Evolutionary conservation across 306 rosid genomes (phyloP).

Genomic region (Cucumis cinereus): DNA sequence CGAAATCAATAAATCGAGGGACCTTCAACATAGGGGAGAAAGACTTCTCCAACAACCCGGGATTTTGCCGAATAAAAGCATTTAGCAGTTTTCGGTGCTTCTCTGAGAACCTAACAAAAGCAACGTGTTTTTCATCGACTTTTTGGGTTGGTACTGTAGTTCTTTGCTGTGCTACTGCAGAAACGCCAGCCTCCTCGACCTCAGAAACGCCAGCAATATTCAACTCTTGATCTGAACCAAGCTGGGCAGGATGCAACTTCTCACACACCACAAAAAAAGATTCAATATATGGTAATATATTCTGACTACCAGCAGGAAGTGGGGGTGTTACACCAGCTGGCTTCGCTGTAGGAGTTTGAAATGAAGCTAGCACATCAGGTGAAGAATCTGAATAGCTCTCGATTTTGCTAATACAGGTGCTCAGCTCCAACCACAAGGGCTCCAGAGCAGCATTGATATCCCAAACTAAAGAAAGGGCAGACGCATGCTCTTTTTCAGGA

Average conservation of each 20-base stretch:
- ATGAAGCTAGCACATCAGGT: conserved; percentile 37
- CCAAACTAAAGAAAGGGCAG: conserved; percentile 56
- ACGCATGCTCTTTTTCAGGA: conserved; percentile 22
- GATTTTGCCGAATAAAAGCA: conserved; percentile 92
- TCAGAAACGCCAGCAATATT: conserved; percentile 51
- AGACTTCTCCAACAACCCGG: conserved; percentile 90
- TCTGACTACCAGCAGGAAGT: conserved; percentile 88
- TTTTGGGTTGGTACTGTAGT: conserved; percentile 35
- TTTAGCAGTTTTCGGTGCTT: conserved; percentile 86
- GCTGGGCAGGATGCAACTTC: conserved; percentile 74
- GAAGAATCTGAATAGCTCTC: conserved; percentile 71
- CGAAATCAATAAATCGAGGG: conserved; percentile 88
- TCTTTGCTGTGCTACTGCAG: conserved; percentile 40
- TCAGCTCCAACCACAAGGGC: conserved; percentile 87
- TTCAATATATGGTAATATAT: conserved; percentile 83
- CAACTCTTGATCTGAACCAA: conserved; percentile 51
- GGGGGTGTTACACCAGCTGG: conserved; percentile 65
- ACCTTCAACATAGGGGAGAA: conserved; percentile 82
- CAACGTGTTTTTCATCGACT: conserved; percentile 67
- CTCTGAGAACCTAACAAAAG: conserved; percentile 83
- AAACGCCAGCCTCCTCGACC: conserved; percentile 56
- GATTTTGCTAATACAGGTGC: conserved; percentile 83
- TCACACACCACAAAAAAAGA: conserved; percentile 94
- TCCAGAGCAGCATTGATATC: conserved; percentile 79
- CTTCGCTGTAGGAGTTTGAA: conserved; percentile 42